These are phyloP conservation scores for Schizochytrium sp. DNA, from an alignment of 108 stramenopile genomes.

Conservation along the genomic window DNA sequence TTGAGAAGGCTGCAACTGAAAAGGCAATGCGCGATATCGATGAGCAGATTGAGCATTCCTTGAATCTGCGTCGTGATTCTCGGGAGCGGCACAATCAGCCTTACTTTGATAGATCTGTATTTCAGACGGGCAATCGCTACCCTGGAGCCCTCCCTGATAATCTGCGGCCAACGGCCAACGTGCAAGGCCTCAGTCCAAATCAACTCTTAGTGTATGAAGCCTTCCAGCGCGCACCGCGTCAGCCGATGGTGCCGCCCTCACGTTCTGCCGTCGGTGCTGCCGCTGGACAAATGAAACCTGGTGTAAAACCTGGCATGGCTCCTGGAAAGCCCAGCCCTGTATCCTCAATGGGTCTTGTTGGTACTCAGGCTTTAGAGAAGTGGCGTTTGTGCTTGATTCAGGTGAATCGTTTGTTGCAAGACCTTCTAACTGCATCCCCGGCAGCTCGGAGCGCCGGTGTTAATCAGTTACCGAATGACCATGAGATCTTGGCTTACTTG, in stretches of 20 bases:
- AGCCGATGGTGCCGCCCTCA: constrained; percentile 71
- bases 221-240: constrained; percentile 89
- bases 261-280: constrained; percentile 58
- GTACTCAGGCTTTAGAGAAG: constrained; percentile 50
- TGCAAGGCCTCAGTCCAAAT: constrained; percentile 85
- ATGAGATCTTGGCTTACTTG: constrained; percentile 89
- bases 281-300: constrained; percentile 35
- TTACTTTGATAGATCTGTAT: constrained; percentile 93
- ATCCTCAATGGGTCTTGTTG: neutral
- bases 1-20: constrained; percentile 99
- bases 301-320: constrained; percentile 30
- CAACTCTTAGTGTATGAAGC: constrained; percentile 97
- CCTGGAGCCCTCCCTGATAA: constrained; percentile 91
- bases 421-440: constrained; percentile 64
- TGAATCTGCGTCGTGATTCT: constrained; percentile 82
- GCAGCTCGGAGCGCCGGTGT: constrained; percentile 87
- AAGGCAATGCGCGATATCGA: constrained; percentile 96
- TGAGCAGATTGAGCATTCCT: constrained; percentile 82
- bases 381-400: constrained; percentile 8
- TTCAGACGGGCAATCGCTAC: constrained; percentile 82
- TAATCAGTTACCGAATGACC: constrained; percentile 87
- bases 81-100: constrained; percentile 86
- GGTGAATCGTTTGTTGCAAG: constrained; percentile 24
- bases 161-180: constrained; percentile 87
- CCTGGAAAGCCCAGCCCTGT: neutral